Evolutionary conservation across 306 rosid genomes (phyloP).

Genomic region (Acacia melanoxylon): DNA sequence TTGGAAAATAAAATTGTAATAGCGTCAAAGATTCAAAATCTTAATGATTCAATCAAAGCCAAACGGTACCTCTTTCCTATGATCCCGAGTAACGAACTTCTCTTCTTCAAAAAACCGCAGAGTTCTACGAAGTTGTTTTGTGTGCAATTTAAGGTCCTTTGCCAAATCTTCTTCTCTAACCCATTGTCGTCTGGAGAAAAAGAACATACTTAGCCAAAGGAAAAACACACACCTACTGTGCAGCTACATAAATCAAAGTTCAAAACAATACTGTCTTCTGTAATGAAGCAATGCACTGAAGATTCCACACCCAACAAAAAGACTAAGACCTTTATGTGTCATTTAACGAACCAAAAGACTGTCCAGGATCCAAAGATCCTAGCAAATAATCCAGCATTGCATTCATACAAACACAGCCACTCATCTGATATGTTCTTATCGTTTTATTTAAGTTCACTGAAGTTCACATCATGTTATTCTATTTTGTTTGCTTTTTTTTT

Average conservation of each 20-base stretch:
- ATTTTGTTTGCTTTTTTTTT: neutral
- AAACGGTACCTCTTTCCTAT: constrained; percentile 77
- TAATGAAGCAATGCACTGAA: neutral
- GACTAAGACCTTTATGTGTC: neutral
- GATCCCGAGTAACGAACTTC: constrained; percentile 85
- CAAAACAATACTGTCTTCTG: neutral
- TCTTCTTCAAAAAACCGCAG: constrained; percentile 90
- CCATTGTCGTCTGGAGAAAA: constrained; percentile 79
- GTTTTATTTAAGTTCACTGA: constrained; percentile 9
- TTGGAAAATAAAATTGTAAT: neutral
- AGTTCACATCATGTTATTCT: neutral
- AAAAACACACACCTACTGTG: neutral
- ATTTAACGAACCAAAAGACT: neutral
- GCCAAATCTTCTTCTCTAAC: constrained; percentile 96
- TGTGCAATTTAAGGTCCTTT: constrained; percentile 88
- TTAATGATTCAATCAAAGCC: neutral
- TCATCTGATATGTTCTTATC: neutral
- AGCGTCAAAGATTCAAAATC: neutral
- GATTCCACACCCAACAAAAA: neutral
- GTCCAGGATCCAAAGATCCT: neutral
- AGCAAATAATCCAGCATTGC: neutral
- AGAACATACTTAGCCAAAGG: constrained; percentile 7
- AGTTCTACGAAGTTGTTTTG: constrained; percentile 89
- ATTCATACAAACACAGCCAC: neutral
- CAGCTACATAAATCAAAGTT: constrained; percentile 7